These are phyloP conservation scores for Aspergillus leporis DNA, from an alignment of 495 filamentous ascomycete genomes.

Conservation along the genomic window DNA sequence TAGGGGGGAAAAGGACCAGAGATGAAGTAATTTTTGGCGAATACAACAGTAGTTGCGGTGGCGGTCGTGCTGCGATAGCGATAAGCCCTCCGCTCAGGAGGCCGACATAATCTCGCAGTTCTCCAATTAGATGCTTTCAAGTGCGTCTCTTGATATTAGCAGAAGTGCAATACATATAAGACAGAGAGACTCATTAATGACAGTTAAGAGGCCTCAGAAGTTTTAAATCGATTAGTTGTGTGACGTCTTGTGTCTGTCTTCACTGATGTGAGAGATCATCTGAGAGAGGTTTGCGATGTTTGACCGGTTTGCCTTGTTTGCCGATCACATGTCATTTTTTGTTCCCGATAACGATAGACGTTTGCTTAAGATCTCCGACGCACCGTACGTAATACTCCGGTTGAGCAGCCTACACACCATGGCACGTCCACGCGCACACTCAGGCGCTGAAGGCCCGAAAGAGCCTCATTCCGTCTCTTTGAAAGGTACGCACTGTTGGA, in stretches of 20 bases:
- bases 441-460: slow-evolving; percentile 60
- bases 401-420: slow-evolving; percentile 20
- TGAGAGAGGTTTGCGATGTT: slow-evolving; percentile 29
- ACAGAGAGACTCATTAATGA: background rate
- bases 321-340: background rate
- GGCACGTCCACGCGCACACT: slow-evolving; percentile 47
- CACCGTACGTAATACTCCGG: background rate
- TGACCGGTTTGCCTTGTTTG: slow-evolving; percentile 31
- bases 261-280: background rate
- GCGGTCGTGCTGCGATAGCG: background rate
- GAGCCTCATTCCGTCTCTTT: slow-evolving; percentile 84
- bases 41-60: background rate
- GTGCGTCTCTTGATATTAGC: background rate
- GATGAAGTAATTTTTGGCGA: no score
- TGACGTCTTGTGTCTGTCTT: background rate
- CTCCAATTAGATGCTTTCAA: background rate
- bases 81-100: background rate
- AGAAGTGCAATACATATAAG: background rate
- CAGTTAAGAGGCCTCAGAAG: background rate
- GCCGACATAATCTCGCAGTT: background rate
- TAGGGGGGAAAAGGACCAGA: no score
- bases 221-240: background rate
- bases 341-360: slow-evolving; percentile 11
- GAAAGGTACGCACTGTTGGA: slow-evolving; percentile 57
- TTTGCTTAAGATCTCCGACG: background rate